Conservation (phyloP, 768 basidiomycete species). For the Suillus brevipes region DNA sequence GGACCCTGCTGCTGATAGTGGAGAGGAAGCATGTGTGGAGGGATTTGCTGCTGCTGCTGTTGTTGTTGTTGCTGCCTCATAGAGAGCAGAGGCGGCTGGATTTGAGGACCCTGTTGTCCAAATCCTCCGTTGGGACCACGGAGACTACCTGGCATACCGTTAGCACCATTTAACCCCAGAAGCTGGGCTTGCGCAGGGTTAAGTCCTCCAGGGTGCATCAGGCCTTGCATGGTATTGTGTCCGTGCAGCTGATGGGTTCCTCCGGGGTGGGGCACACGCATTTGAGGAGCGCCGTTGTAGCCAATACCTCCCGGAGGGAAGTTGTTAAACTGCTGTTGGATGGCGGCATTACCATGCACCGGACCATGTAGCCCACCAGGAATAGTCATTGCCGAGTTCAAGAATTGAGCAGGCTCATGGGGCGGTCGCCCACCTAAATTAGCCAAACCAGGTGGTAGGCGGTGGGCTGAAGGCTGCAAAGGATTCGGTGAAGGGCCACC, state of each 20-base stretch:
- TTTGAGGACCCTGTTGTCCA: slow-evolving; percentile 33
- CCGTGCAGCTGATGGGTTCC: slow-evolving; percentile 48
- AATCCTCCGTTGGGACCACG: slow-evolving; percentile 49
- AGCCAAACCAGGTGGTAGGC: slow-evolving; percentile 77
- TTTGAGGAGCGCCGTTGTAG: slow-evolving; percentile 42
- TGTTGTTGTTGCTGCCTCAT: slow-evolving; percentile 38
- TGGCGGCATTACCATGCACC: slow-evolving; percentile 46
- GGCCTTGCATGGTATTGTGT: slow-evolving; percentile 50
- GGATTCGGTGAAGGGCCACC: slow-evolving; percentile 67
- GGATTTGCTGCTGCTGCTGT: slow-evolving; percentile 47
- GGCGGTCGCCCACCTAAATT: slow-evolving; percentile 82
- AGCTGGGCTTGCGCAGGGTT: slow-evolving; percentile 51
- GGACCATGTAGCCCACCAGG: slow-evolving; percentile 46
- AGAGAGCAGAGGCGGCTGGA: slow-evolving; percentile 30
- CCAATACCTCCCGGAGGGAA: slow-evolving; percentile 46
- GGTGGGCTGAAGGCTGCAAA: slow-evolving; percentile 49
- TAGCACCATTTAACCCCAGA: slow-evolving; percentile 45
- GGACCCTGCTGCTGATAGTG: slow-evolving; percentile 65
- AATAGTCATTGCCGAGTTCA: slow-evolving; percentile 43
- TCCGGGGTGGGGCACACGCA: slow-evolving; percentile 53
- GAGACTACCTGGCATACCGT: slow-evolving; percentile 44
- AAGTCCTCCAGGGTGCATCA: slow-evolving; percentile 54
- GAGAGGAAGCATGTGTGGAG: slow-evolving; percentile 51
- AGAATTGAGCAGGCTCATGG: slow-evolving; percentile 71
- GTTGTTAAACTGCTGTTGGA: slow-evolving; percentile 54